Percentiles rank a stretch among this genome's conserved stretches.
Evolutionary conservation across 257 asterid genomes (phyloP).

Genomic region (Prunella vulgaris): DNA sequence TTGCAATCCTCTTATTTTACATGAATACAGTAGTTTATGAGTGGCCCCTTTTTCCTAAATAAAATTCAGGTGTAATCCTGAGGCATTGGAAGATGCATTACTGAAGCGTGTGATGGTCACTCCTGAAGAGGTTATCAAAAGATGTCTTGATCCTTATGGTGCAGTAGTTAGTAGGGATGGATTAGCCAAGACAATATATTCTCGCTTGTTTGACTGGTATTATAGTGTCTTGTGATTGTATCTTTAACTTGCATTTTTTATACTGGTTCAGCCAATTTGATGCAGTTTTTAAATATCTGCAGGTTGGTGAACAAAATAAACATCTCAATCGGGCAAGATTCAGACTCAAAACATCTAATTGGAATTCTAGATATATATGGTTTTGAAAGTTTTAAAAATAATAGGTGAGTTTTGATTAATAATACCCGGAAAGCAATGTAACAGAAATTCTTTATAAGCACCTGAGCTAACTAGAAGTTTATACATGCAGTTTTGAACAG

Average conservation of each 20-base stretch:
- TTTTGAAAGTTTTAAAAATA: slow-evolving; percentile 80
- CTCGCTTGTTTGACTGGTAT: slow-evolving; percentile 89
- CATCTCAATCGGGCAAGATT: slow-evolving; percentile 85
- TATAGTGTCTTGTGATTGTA: slow-evolving; percentile 2
- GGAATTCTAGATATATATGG: slow-evolving; percentile 97
- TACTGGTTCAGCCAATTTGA: slow-evolving; percentile 16
- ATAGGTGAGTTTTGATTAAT: slow-evolving; percentile 49
- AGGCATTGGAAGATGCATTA: slow-evolving; percentile 72
- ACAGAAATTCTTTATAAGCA: slow-evolving; percentile 4
- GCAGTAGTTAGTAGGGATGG: slow-evolving; percentile 89
- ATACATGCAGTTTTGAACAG: slow-evolving; percentile 69
- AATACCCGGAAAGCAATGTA: slow-evolving; percentile 4
- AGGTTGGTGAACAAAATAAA: slow-evolving; percentile 93
- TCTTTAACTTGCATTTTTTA: slow-evolving; percentile 8
- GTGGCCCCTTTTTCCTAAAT: background rate
- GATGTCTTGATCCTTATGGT: slow-evolving; percentile 87
- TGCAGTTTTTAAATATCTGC: slow-evolving; percentile 22
- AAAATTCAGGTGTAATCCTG: slow-evolving; percentile 65
- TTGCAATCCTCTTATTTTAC: slow-evolving; percentile 5
- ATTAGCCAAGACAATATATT: slow-evolving; percentile 76
- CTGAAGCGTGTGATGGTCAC: slow-evolving; percentile 93
- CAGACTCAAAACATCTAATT: slow-evolving; percentile 60
- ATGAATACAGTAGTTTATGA: background rate
- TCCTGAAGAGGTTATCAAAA: slow-evolving; percentile 91
- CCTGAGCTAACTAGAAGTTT: slow-evolving; percentile 22